Percentiles rank a stretch among this genome's conserved stretches.
Evolutionary conservation across 1,284 basidiomycete genomes (phyloP).

Genomic region (Papiliotrema nemorosa): DNA sequence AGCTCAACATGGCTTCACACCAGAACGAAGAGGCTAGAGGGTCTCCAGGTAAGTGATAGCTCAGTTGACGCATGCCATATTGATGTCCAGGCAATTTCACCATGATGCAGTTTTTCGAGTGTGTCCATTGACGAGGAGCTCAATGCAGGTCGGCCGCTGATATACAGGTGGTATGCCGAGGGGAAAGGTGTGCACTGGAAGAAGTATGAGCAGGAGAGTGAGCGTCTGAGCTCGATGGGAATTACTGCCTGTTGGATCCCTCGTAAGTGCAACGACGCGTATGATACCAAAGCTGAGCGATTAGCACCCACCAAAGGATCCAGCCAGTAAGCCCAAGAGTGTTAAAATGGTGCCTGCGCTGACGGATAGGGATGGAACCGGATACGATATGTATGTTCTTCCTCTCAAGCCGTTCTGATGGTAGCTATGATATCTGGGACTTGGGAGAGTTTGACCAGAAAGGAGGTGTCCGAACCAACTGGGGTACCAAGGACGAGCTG

Average conservation of each 20-base stretch:
- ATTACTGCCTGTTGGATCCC: constrained; percentile 73
- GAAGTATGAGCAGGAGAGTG: constrained; percentile 68
- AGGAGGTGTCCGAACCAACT: constrained; percentile 74
- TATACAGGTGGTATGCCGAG: constrained; percentile 38
- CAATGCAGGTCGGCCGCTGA: neutral
- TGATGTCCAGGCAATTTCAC: constrained; percentile 34
- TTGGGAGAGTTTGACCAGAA: constrained; percentile 90
- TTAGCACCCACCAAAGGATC: constrained; percentile 45
- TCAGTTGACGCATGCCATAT: neutral
- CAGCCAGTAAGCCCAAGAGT: constrained; percentile 22
- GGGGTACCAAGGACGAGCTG: constrained; percentile 84
- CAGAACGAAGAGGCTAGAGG: constrained; percentile 15
- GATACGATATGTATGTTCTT: constrained; percentile 44
- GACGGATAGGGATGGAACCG: constrained; percentile 35
- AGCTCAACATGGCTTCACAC: constrained; percentile 20
- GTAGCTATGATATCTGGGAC: constrained; percentile 68
- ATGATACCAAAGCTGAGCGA: neutral
- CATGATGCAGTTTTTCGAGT: constrained; percentile 49
- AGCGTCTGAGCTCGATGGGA: constrained; percentile 68
- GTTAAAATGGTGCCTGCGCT: neutral
- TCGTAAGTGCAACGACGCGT: constrained; percentile 32
- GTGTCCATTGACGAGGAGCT: constrained; percentile 1
- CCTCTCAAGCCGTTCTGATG: constrained; percentile 18
- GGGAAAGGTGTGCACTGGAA: constrained; percentile 58
- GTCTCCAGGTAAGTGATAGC: constrained; percentile 9